phyloP scores from a whole-genome alignment of 2,329 filamentous ascomycete genomes.

The Chrysosporium queenslandicum region DNA sequence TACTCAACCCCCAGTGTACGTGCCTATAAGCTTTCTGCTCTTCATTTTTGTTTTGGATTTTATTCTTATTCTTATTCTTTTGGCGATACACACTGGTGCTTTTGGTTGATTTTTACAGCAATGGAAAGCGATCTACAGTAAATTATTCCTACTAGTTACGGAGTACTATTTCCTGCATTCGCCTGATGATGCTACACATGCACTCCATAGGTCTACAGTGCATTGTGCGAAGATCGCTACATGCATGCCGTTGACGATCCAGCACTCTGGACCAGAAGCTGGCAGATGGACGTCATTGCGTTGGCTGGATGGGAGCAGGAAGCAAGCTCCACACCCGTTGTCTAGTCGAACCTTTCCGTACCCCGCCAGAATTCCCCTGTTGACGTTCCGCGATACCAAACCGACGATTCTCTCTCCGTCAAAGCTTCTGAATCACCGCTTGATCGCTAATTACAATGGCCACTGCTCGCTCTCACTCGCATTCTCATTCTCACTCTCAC shows the following conservation, averaged over 20 bases:
- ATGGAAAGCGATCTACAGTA: conserved; percentile 5
- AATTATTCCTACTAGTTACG: no score
- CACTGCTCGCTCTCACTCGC: conserved; percentile 2
- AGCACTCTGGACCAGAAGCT: no score
- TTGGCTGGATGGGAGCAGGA: background rate
- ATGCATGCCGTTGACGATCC: no score
- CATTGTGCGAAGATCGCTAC: no score
- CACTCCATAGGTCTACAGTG: no score
- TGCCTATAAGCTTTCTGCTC: conserved; percentile 14
- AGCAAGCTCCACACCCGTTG: background rate
- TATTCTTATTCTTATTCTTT: conserved; percentile 1
- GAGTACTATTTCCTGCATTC: no score
- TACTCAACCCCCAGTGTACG: conserved; percentile 2
- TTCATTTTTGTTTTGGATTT: conserved; percentile 1
- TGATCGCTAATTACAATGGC: background rate
- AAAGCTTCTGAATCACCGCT: background rate
- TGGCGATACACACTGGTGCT: conserved; percentile 9
- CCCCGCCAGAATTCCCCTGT: background rate
- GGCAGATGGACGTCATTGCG: no score
- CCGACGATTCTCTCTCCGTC: background rate
- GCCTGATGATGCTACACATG: no score
- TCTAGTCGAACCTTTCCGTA: background rate
- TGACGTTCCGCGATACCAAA: background rate
- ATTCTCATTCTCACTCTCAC: conserved; percentile 36
- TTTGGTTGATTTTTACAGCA: conserved; percentile 8